Evolutionary conservation across 1,139 yeast species (phyloP), one percentile per base, ranked within the genome.

Genomic region (Arxiozyma telluris): DNA sequence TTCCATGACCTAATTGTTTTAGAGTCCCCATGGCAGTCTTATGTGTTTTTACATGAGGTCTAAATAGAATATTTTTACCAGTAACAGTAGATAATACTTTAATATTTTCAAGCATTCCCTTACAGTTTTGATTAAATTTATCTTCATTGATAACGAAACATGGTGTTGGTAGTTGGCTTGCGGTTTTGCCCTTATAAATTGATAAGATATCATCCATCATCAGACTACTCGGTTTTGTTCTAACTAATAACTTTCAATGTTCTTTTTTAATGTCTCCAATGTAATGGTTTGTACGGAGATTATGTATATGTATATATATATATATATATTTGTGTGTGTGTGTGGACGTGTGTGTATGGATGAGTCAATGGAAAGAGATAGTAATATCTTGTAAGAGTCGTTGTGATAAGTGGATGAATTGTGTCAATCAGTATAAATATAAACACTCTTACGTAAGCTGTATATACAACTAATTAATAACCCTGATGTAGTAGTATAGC

Each of bases 41-140:
- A 66, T 85, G 91, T 0, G 94, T 87, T 69, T 87, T 87, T 30
- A 87, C 81, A 64, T 86, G 94, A 2, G 87, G 83, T 54, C 91
- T 60, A 43, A 62, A 62, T 23, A 71, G 66, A 80, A 84, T 21
- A 65, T 70, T 7, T 76, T 54, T 42, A 56, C 62, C 55, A 64
- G 63, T 51, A 25, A 51, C 27, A 17, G 39, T 44, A 34, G 53
- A 55, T 47, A 55, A 58, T 39, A 57, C 67, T 15, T 55, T 54
- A 0, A 74, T 71, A 52, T 70, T 69, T 17, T 61, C 56, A 7
- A 75, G 67, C 79, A 79, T 75, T n/a, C 64, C 64, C 9, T 60
- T 63, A 54, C 76, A 72, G 59, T 80, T 79, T 7, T 56, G 54
- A 27, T 70, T 60, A 53, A 77, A 69, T 11, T 65, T 64, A 0